phyloP scores from a whole-genome alignment of 306 rosid species.

The Hippophae gyantsensis region DNA sequence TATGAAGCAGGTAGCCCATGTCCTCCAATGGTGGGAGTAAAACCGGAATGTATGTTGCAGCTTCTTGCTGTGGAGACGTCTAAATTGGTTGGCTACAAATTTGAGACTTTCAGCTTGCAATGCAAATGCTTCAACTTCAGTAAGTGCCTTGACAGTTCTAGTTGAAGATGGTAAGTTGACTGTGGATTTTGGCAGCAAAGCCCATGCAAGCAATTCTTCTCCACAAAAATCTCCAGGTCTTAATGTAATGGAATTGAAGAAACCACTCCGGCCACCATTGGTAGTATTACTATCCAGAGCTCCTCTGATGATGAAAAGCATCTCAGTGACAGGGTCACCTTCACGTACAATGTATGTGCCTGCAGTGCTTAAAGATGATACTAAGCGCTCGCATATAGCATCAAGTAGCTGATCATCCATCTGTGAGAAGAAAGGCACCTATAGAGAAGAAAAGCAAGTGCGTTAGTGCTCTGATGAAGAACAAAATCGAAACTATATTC shows the following conservation, averaged over 20 bases:
- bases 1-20: conserved; percentile 98
- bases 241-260: conserved; percentile 78
- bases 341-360: conserved; percentile 86
- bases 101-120: conserved; percentile 89
- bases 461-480: conserved; percentile 12
- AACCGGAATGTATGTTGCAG: conserved; percentile 93
- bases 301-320: conserved; percentile 87
- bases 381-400: conserved; percentile 92
- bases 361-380: conserved; percentile 82
- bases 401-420: conserved; percentile 97
- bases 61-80: conserved; percentile 94
- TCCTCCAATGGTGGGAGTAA: conserved; percentile 97
- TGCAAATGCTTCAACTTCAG: conserved; percentile 93
- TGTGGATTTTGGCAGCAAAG: conserved; percentile 78
- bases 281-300: conserved; percentile 86
- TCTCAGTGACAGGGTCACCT: conserved; percentile 92
- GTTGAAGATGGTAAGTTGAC: conserved; percentile 85
- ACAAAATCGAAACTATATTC: neutral
- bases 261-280: conserved; percentile 89
- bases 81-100: conserved; percentile 91
- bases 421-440: conserved; percentile 97
- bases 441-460: conserved; percentile 14
- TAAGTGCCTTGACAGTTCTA: conserved; percentile 61
- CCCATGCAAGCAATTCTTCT: conserved; percentile 96
- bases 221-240: conserved; percentile 97